Evolutionary conservation across 2,329 filamentous ascomycete genomes (phyloP).

Genomic region (Coleophoma crateriformis): DNA sequence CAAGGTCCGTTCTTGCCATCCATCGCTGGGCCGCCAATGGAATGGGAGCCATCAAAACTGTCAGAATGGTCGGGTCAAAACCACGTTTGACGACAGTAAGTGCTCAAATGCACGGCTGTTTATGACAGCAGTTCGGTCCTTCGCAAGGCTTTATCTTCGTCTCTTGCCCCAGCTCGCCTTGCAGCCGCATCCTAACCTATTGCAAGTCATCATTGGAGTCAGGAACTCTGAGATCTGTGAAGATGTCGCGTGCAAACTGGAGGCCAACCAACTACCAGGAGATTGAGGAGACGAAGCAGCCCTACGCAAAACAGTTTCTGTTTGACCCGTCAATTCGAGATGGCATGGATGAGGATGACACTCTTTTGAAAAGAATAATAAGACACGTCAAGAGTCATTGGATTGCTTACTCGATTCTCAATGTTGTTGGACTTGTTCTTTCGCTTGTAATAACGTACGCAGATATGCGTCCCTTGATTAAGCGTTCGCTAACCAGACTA

Average conservation of each 20-base stretch:
- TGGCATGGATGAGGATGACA: neutral
- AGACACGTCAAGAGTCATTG: neutral
- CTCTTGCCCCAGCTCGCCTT: neutral
- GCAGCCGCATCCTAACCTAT: neutral
- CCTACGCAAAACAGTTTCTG: too few relatives aligned
- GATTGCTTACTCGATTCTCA: neutral
- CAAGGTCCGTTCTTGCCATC: neutral
- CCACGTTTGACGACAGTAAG: neutral
- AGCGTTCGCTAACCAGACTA: neutral
- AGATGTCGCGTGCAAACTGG: neutral
- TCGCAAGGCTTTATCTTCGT: neutral
- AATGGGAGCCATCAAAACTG: neutral
- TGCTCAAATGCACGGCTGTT: neutral
- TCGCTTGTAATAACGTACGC: neutral
- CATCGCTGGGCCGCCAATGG: neutral
- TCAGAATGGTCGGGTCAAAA: neutral
- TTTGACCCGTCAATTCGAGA: neutral
- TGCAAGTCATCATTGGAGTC: neutral
- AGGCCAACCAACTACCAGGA: neutral
- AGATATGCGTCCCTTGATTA: neutral
- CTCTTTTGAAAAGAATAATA: neutral
- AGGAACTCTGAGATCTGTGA: neutral
- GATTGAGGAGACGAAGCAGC: neutral
- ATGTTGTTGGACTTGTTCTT: neutral
- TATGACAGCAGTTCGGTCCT: neutral